Evolutionary conservation across 2,329 filamentous ascomycete species (phyloP), one percentile per base, ranked within the genome.

Genomic region (Cadophora malorum): DNA sequence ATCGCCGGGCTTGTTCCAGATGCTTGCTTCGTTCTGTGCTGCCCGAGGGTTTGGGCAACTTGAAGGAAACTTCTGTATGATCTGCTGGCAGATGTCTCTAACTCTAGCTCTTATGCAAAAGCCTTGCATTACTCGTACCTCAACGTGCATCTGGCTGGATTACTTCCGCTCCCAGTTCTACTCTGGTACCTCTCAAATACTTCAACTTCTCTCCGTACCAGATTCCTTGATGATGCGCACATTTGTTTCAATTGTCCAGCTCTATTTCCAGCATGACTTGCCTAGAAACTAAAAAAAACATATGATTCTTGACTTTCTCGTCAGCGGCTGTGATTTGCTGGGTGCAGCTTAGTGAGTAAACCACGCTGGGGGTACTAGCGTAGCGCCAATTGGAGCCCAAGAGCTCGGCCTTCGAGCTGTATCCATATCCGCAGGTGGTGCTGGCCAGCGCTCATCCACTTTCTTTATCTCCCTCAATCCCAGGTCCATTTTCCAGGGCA

Each of bases 391-490:
- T 45, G 28, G 10, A n/a, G 53, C 28, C 28, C 55, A 31, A 45
- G 58, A 31, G 45, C 59, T 59, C 47, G 28, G 58, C 59, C 59
- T 62, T 66, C 56, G 35, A 33, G 19, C 19, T 6, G 45, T 63
- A 28, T 35, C 47, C 47, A 53, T 45, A 16, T 25, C 60, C 14
- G 25, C 47, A 62, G 25, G 38, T 55, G 25, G 38, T 55, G 28
- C 50, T 55, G 50, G 50, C 10, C 50, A 55, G 61, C 64, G n/a
- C 45, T 21, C 45, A 49, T 55, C 49, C 56, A 49, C 53, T 64
- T 64, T 67, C 66, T 67, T 67, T 67, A 67, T 67, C 66, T 67
- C 60, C 64, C 53, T 33, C 65, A 61, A 28, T 19, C 52, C 65
- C 50, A 56, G 63, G 52, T 23, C 55, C 31, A 23, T 58, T 23